These are phyloP conservation scores for Diophrys sp. DNA, from an alignment of 73 alveolate genomes.

Conservation along the genomic window DNA sequence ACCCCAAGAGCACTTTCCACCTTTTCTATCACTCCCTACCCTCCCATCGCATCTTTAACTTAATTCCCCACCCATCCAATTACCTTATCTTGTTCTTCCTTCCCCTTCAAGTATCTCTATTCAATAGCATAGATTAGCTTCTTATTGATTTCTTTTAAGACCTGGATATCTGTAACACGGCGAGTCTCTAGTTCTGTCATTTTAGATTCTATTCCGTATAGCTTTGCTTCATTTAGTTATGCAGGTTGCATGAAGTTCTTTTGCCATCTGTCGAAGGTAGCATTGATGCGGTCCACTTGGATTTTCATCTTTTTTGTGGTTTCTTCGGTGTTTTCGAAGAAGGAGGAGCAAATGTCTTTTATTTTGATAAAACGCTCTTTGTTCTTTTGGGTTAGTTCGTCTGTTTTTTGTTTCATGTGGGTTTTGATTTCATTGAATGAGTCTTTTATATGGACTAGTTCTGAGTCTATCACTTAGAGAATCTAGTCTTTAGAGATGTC, in stretches of 20 bases:
- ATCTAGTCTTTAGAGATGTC: constrained; percentile 20
- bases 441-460: not conserved
- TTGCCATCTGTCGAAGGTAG: constrained; percentile 31
- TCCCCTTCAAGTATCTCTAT: not conserved
- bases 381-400: constrained; percentile 9
- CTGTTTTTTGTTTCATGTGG: not conserved
- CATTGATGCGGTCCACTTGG: constrained; percentile 3
- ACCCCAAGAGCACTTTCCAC: too few species aligned
- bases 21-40: too few species aligned
- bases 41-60: too few species aligned
- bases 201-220: constrained; percentile 29
- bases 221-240: constrained; percentile 27
- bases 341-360: constrained; percentile 29
- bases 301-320: not conserved
- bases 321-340: constrained; percentile 7
- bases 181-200: constrained; percentile 17
- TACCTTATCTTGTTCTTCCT: not conserved
- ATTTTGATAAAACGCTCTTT: constrained; percentile 13
- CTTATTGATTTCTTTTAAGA: not conserved
- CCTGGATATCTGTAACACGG: not conserved
- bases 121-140: constrained; percentile 6
- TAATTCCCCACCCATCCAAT: too few species aligned
- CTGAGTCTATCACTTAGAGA: constrained; percentile 3
- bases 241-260: constrained; percentile 39
- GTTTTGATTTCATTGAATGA: constrained; percentile 7